Evolutionary conservation across 495 filamentous ascomycete genomes (phyloP), one percentile per base, ranked within the genome.

Genomic region (Parmelia sp.): DNA sequence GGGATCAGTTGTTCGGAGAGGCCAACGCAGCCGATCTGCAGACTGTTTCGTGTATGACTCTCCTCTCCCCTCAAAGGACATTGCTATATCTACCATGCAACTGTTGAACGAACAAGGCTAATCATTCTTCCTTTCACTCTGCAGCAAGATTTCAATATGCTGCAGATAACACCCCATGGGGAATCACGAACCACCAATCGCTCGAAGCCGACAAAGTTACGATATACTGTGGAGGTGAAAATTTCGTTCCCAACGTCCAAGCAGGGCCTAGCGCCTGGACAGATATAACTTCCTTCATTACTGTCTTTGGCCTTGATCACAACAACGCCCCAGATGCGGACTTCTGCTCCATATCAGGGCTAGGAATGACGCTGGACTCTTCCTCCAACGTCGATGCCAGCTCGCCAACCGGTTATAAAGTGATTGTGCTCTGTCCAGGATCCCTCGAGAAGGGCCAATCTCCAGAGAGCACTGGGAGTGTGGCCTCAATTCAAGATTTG

Each of bases 391-490:
- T 47, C 44, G 44, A 47, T 47, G 21, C 44, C n/a, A 47, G 21
- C 44, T 47, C 44, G 4, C 44, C 21, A 47, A 47, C 44, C 21
- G n/a, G 23, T 3, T 47, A 47, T 23, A 47, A n/a, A 47, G 23
- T 47, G 21, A 47, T 23, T 47, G 44, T 47, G 44, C 44, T 47
- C 44, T 47, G 44, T 47, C 44, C 44, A 47, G 44, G 44, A 47
- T 5, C 44, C 44, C 44, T 23, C 21, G 44, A 47, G n/a, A 47
- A 23, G 44, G 44, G 44, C 44, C 21, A 1, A 23, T 47, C 44
- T 23, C 21, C 44, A 47, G 44, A 47, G 44, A 47, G 44, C 44
- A 47, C 44, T 47, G 44, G 21, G 44, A 47, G 44, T 47, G 1
- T 47, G 23, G 44, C 44, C 44, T 47, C 44, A 23, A 11, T 47